Evolutionary conservation across 164 flowering plant genomes (phyloP), one percentile per base, ranked within the genome.

Genomic region (Umbilicus rupestris): DNA sequence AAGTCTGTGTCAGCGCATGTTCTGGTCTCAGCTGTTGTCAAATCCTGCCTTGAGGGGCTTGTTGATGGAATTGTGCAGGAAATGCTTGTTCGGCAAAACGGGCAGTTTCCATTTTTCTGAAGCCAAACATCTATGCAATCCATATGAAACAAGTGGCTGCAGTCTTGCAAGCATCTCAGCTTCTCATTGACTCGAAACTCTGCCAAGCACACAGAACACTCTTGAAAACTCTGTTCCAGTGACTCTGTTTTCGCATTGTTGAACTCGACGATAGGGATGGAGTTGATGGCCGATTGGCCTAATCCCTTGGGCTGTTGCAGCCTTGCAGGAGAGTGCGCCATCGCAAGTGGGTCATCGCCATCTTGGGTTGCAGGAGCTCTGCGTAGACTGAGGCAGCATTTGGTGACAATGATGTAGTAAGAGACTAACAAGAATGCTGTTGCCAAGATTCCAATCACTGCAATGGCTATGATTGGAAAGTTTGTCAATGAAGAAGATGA

Each of bases 91-190:
- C 84, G 63, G 66, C 84, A 81, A 28, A 81, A 76, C 37, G 84
- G 80, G 68, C 82, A 79, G 39, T 72, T 81, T 17, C 75, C 69
- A 52, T 77, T 79, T 72, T 66, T 72, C 41, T 75, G 80, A 14
- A 81, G 74, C 84, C 82, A 81, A 0, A 75, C 70, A 44, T 81
- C 82, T 39, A 81, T 77, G 68, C 82, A 81, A 30, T 79, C 80
- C 22, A 74, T 64, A 62, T 79, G 84, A 63, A 81, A 81, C 9
- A 70, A 70, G 45, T 81, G 84, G 62, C 68, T 64, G 69, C 84
- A 81, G 16, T 60, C 74, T 10, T 80, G 84, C 58, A 81, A 76
- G 66, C 70, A 62, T 59, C 78, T 75, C 3, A 81, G 55, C 71
- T 65, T 71, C 5, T 81, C 84, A 5, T 72, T 58, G 33, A 75